Evolutionary conservation across 2,329 filamentous ascomycete species (phyloP).

Genomic region (Botrytis galanthina): DNA sequence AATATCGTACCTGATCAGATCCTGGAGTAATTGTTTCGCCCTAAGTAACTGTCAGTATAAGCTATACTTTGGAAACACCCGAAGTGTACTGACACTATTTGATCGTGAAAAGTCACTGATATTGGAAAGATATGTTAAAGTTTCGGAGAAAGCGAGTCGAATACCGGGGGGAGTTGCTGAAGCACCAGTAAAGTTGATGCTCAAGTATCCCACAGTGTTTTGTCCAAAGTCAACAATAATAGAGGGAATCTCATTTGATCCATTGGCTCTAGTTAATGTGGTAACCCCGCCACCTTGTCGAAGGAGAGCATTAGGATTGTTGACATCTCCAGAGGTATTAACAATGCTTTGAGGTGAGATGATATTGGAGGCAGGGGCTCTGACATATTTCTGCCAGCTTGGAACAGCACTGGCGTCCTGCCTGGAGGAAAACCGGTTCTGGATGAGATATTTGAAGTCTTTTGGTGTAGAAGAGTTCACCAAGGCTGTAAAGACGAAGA

Average conservation of each 20-base stretch:
- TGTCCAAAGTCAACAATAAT: conserved; percentile 52
- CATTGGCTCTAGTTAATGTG: conserved; percentile 35
- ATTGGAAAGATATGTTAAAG: conserved; percentile 45
- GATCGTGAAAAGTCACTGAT: conserved; percentile 51
- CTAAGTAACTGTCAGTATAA: conserved; percentile 25
- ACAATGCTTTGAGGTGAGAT: conserved; percentile 40
- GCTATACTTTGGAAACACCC: no score
- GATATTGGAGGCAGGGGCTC: conserved; percentile 39
- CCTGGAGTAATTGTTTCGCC: conserved; percentile 45
- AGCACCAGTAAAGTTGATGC: conserved; percentile 44
- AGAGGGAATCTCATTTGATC: conserved; percentile 35
- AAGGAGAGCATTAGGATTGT: conserved; percentile 41
- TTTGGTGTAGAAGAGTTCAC: conserved; percentile 3
- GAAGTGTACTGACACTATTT: conserved; percentile 41
- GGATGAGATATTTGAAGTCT: neutral
- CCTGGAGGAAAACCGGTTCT: neutral
- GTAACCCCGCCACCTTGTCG: conserved; percentile 35
- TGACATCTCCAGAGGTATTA: conserved; percentile 41
- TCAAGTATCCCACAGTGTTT: conserved; percentile 46
- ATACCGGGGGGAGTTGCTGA: conserved; percentile 40
- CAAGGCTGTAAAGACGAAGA: neutral
- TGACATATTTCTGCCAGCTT: conserved; percentile 43
- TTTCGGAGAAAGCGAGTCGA: conserved; percentile 50
- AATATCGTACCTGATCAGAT: conserved; percentile 46
- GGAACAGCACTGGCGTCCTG: neutral